A percentile compares a stretch with the other conserved stretches of the same genome.
phyloP scores from a whole-genome alignment of 2,329 filamentous ascomycete species.

The Ophiostoma sp. region DNA sequence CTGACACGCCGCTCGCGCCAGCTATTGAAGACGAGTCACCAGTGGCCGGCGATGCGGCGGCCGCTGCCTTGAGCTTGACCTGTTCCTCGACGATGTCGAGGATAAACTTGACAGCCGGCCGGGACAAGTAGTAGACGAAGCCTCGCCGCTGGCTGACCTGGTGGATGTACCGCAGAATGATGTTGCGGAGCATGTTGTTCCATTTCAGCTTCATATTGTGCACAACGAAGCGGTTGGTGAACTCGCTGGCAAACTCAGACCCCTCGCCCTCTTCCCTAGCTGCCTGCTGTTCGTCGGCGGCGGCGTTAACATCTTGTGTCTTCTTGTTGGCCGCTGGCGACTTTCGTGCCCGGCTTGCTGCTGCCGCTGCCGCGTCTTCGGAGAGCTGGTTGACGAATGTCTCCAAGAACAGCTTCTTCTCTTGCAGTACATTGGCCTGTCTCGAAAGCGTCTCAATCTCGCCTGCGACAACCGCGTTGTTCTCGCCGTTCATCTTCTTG shows the following conservation, averaged over 20 bases:
- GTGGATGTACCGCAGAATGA: slow-evolving; percentile 93
- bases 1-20: slow-evolving; percentile 27
- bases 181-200: slow-evolving; percentile 94
- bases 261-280: slow-evolving; percentile 46
- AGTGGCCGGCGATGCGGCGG: neutral
- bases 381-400: slow-evolving; percentile 51
- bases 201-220: slow-evolving; percentile 98
- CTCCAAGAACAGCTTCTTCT: slow-evolving; percentile 55
- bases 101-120: slow-evolving; percentile 94
- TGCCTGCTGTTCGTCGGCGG: neutral
- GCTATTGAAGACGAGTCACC: neutral
- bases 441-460: slow-evolving; percentile 57
- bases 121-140: slow-evolving; percentile 96
- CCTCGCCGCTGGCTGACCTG: slow-evolving; percentile 93
- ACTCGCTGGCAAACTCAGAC: slow-evolving; percentile 84
- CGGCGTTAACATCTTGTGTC: slow-evolving; percentile 6
- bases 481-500: slow-evolving; percentile 50
- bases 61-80: slow-evolving; percentile 57
- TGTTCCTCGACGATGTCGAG: slow-evolving; percentile 96
- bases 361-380: slow-evolving; percentile 33
- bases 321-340: neutral
- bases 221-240: slow-evolving; percentile 96
- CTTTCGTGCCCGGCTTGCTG: neutral
- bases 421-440: slow-evolving; percentile 51
- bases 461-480: slow-evolving; percentile 43